These are phyloP conservation scores for Saprolegnia diclina DNA, from an alignment of 352 stramenopile genomes.

Conservation along the genomic window DNA sequence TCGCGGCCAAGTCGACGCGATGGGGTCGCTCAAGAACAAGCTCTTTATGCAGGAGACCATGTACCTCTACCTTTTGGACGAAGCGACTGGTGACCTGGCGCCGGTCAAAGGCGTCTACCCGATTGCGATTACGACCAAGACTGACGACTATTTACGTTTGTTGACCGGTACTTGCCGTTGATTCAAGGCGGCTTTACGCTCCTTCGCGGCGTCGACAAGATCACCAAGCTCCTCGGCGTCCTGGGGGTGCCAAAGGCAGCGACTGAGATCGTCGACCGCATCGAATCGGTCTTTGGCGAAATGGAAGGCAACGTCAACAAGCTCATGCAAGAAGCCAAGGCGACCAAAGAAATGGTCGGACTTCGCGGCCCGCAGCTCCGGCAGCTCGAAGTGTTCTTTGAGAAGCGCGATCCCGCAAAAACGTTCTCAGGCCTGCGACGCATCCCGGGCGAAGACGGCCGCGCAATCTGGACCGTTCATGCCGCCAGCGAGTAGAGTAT, in stretches of 20 bases:
- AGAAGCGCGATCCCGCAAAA: background rate
- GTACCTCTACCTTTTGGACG: slow-evolving; percentile 16
- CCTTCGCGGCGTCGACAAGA: background rate
- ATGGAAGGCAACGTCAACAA: background rate
- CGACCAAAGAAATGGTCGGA: background rate
- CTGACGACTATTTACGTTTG: slow-evolving; percentile 14
- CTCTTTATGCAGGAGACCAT: background rate
- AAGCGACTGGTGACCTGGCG: background rate
- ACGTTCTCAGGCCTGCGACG: no score
- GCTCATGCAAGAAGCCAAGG: background rate
- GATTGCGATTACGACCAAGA: slow-evolving; percentile 11
- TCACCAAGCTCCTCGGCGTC: background rate
- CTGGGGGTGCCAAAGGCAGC: background rate
- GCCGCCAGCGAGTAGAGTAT: background rate
- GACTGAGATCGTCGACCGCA: background rate
- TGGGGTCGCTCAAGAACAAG: background rate
- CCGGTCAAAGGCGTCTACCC: background rate
- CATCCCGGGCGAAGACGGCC: background rate
- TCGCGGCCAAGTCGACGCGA: background rate
- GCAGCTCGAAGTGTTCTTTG: slow-evolving; percentile 7
- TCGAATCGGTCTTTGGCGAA: background rate
- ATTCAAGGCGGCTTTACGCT: slow-evolving; percentile 12
- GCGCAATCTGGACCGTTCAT: background rate
- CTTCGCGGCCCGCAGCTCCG: background rate
- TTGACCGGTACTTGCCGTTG: slow-evolving; percentile 5